Conservation (phyloP, 371 early-diverging fungal genomes). For the Zancudomyces culisetae region DNA sequence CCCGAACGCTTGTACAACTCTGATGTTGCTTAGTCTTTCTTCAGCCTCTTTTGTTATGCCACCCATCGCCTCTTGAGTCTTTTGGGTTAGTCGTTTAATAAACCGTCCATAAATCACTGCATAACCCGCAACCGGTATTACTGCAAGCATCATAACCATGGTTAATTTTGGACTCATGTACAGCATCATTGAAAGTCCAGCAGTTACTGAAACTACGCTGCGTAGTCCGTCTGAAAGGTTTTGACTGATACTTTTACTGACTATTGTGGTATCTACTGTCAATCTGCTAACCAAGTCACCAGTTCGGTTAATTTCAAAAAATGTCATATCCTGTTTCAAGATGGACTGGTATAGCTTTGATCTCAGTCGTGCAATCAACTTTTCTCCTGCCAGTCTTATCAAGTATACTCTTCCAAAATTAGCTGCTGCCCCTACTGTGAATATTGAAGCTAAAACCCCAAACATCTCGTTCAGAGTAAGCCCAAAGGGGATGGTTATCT, state of each 20-base stretch:
- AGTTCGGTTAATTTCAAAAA: constrained; percentile 51
- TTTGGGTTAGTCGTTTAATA: constrained; percentile 37
- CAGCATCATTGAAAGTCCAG: constrained; percentile 48
- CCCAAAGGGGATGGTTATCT: constrained; percentile 22
- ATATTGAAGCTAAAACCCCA: constrained; percentile 30
- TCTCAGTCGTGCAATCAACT: constrained; percentile 42
- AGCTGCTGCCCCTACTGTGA: constrained; percentile 45
- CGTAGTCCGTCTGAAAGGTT: constrained; percentile 65
- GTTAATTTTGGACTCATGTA: constrained; percentile 49
- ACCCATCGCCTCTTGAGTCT: constrained; percentile 50
- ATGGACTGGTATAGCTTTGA: constrained; percentile 31
- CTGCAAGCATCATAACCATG: constrained; percentile 50
- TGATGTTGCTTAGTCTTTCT: constrained; percentile 45
- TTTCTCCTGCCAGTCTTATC: constrained; percentile 50
- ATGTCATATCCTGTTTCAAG: constrained; percentile 44
- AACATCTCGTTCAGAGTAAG: constrained; percentile 35
- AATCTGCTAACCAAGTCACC: constrained; percentile 65
- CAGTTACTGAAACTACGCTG: constrained; percentile 31
- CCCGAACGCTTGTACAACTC: constrained; percentile 61
- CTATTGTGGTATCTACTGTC: constrained; percentile 48
- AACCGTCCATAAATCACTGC: constrained; percentile 53
- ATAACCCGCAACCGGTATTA: constrained; percentile 52
- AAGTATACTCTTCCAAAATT: constrained; percentile 55
- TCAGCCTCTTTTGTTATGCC: constrained; percentile 56
- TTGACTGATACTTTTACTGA: constrained; percentile 55